Percentiles rank a stretch among this genome's conserved stretches.
Evolutionary conservation across 768 basidiomycete species (phyloP).

Genomic region (Leccinum ochraceum): DNA sequence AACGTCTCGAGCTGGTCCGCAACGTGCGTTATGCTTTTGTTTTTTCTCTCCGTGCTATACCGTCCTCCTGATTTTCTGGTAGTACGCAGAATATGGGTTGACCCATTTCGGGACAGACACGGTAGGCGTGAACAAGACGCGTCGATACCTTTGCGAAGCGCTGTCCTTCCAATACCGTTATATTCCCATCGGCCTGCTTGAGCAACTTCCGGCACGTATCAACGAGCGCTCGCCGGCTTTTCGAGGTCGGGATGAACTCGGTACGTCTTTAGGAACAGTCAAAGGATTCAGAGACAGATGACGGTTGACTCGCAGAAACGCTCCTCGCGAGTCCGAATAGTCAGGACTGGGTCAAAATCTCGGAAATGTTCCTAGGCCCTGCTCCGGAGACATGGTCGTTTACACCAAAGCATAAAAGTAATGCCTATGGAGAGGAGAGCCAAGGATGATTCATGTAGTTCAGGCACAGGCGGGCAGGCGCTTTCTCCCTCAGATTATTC

Average conservation of each 20-base stretch:
- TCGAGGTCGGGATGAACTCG: conserved; percentile 84
- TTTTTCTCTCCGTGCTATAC: background rate
- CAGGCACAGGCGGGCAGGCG: too few species aligned
- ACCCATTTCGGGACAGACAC: conserved; percentile 87
- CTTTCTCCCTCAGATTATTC: background rate
- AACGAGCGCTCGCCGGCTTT: conserved; percentile 93
- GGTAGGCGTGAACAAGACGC: conserved; percentile 84
- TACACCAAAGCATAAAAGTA: conserved; percentile 94
- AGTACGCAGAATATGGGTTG: conserved; percentile 89
- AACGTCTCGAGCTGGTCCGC: conserved; percentile 77
- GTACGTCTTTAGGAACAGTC: conserved; percentile 45
- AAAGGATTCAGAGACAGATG: background rate
- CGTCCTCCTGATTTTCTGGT: background rate
- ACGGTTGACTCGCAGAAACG: conserved; percentile 58
- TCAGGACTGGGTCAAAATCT: conserved; percentile 89
- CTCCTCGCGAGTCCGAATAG: conserved; percentile 78
- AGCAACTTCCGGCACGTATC: conserved; percentile 73
- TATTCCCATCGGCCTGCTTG: conserved; percentile 89
- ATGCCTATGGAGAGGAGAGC: conserved; percentile 64
- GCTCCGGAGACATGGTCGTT: conserved; percentile 83
- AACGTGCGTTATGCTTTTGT: conserved; percentile 48
- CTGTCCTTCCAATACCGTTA: conserved; percentile 97
- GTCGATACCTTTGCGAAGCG: conserved; percentile 93
- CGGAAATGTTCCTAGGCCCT: conserved; percentile 93
- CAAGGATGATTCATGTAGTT: conserved; percentile 50